phyloP scores from a whole-genome alignment of 2,329 filamentous ascomycete genomes.

The Passalora sequoiae region DNA sequence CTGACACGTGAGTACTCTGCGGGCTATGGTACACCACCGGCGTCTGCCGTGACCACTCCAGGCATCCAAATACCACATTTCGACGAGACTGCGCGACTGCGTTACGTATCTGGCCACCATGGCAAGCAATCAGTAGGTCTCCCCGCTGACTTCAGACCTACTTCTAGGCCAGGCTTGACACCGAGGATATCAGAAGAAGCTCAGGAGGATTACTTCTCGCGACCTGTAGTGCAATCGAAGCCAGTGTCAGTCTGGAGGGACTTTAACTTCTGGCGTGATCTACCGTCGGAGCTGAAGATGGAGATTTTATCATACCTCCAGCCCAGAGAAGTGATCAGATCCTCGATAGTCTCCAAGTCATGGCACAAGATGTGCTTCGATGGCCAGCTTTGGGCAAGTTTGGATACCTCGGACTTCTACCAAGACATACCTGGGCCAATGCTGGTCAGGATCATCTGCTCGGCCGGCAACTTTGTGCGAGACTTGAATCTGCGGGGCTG shows the following conservation, averaged over 20 bases:
- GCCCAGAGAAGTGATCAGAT: constrained; percentile 74
- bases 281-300: constrained; percentile 79
- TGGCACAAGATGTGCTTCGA: constrained; percentile 87
- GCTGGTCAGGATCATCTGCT: constrained; percentile 75
- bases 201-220: constrained; percentile 46
- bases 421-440: constrained; percentile 77
- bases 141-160: constrained; percentile 57
- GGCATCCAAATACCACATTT: constrained; percentile 44
- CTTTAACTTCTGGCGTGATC: constrained; percentile 69
- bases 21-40: constrained; percentile 53
- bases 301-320: constrained; percentile 69
- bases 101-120: constrained; percentile 47
- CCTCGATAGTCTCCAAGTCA: constrained; percentile 68
- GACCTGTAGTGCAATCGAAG: constrained; percentile 26
- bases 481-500: constrained; percentile 89
- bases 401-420: constrained; percentile 78
- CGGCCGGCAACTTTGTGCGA: constrained; percentile 83
- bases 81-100: constrained; percentile 52
- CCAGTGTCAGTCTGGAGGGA: constrained; percentile 34
- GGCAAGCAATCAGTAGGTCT: constrained; percentile 54
- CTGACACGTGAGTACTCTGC: constrained; percentile 54
- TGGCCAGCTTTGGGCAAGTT: constrained; percentile 82
- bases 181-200: constrained; percentile 33
- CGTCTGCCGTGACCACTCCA: constrained; percentile 47
- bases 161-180: constrained; percentile 33